These are phyloP conservation scores for Paspalum notatum DNA, from an alignment of 176 grass and related monocot species.

Conservation along the genomic window DNA sequence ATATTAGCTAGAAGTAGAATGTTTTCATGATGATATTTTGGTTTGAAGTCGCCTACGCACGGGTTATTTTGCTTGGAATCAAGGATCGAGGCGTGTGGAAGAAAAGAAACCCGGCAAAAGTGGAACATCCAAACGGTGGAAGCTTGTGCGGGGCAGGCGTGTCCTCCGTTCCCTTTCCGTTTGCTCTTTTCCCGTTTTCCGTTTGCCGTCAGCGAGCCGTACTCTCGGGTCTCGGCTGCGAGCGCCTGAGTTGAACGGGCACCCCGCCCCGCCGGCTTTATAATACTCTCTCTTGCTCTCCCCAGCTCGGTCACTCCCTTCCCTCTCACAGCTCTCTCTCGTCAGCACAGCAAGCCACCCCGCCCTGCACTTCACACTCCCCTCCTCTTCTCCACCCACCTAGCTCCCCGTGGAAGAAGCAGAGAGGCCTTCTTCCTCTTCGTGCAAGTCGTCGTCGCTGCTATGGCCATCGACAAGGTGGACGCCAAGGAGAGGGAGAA, in stretches of 20 bases:
- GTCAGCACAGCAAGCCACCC: background rate
- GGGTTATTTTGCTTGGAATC: constrained; percentile 8
- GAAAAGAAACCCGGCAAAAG: constrained; percentile 29
- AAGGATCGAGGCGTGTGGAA: background rate
- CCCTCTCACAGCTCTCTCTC: background rate
- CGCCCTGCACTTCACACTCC: background rate
- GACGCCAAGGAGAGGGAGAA: constrained; percentile 69
- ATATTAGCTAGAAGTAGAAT: background rate
- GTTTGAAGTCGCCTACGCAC: background rate
- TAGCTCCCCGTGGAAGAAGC: no score
- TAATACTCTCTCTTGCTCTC: constrained; percentile 27
- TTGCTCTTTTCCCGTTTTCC: no score
- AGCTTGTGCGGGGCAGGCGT: background rate
- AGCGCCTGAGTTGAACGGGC: constrained; percentile 32
- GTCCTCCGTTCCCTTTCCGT: background rate
- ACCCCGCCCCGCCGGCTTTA: constrained; percentile 36
- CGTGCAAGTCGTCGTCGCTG: constrained; percentile 8
- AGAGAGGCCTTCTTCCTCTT: background rate
- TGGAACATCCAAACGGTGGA: constrained; percentile 31
- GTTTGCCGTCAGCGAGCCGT: constrained; percentile 33
- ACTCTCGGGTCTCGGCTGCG: background rate
- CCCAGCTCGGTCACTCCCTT: background rate
- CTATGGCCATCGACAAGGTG: constrained; percentile 80
- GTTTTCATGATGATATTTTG: background rate
- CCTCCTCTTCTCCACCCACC: background rate